Evolutionary conservation across 2,329 filamentous ascomycete genomes (phyloP).

Genomic region (Aspergillus sp.): DNA sequence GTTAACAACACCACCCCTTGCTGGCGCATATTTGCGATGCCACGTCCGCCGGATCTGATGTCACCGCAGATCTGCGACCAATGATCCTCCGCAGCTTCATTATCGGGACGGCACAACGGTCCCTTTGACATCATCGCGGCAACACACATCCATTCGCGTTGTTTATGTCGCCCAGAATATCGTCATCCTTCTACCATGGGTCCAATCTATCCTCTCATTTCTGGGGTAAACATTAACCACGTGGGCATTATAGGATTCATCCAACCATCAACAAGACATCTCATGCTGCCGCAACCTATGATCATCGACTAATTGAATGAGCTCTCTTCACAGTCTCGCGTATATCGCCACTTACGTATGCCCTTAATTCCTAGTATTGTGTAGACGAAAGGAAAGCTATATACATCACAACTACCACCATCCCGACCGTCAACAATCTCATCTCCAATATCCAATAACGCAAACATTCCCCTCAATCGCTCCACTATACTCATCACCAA

Average conservation of each 20-base stretch:
- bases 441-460: neutral
- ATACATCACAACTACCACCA: neutral
- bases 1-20: neutral
- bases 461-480: neutral
- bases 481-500: neutral
- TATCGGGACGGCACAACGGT: neutral
- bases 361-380: too few species aligned
- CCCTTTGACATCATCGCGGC: neutral
- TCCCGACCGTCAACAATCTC: neutral
- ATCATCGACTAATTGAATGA: neutral
- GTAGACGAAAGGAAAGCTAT: neutral
- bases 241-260: neutral
- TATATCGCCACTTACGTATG: neutral
- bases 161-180: neutral
- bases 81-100: neutral
- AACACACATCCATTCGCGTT: neutral
- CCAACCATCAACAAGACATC: neutral
- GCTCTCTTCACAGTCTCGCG: neutral
- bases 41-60: neutral
- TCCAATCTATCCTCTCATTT: neutral
- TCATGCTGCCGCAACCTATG: neutral
- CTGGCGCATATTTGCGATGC: neutral
- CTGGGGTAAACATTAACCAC: neutral
- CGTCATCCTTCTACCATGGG: neutral
- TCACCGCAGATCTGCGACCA: slow-evolving; percentile 1